phyloP scores from a whole-genome alignment of 805 yeast genomes.

The Priceomyces medius region DNA sequence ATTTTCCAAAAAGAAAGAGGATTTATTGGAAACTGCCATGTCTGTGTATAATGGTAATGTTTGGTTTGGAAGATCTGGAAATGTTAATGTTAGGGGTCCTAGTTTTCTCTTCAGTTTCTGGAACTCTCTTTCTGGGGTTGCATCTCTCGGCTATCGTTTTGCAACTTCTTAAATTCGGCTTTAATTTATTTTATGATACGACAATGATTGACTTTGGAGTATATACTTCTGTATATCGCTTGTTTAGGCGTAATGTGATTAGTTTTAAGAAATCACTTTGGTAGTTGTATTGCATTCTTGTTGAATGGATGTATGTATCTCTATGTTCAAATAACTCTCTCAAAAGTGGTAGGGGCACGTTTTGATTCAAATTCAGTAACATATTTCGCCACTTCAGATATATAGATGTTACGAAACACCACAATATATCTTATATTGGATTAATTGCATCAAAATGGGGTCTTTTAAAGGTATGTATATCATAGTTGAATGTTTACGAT shows the following conservation, averaged over 20 bases:
- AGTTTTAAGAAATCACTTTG: too few relatives aligned
- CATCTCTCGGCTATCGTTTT: slow-evolving; percentile 23
- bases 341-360: background rate
- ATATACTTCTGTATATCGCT: too few relatives aligned
- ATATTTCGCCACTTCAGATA: slow-evolving; percentile 1
- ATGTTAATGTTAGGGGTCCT: slow-evolving; percentile 37
- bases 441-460: slow-evolving; percentile 5
- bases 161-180: slow-evolving; percentile 8
- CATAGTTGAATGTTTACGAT: background rate
- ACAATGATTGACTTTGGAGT: background rate
- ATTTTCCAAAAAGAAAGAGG: slow-evolving; percentile 35
- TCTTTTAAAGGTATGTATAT: slow-evolving; percentile 11
- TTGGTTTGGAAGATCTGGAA: slow-evolving; percentile 40
- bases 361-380: background rate
- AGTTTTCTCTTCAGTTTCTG: slow-evolving; percentile 28
- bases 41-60: slow-evolving; percentile 30
- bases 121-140: slow-evolving; percentile 31
- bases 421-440: background rate
- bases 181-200: background rate
- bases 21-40: slow-evolving; percentile 24
- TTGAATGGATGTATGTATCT: background rate
- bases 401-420: background rate
- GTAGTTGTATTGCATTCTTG: too few relatives aligned
- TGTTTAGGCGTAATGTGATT: too few relatives aligned
- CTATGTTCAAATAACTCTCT: too few relatives aligned